Evolutionary conservation across 352 stramenopile genomes (phyloP), one percentile per base, ranked within the genome.

Genomic region (Phytophthora parvispora): DNA sequence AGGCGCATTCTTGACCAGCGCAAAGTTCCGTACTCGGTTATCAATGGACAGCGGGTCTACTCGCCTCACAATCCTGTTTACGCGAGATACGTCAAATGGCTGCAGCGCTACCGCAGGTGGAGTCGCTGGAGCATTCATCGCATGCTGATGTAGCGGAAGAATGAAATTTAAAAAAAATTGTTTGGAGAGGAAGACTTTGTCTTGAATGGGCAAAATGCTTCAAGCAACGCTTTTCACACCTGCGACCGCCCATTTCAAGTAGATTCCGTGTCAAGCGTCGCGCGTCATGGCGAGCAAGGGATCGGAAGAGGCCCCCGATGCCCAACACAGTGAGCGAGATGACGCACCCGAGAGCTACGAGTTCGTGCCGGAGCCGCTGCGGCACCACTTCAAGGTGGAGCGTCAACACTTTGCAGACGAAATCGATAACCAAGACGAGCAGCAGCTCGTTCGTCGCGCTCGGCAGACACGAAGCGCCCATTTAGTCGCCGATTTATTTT

Each of bases 341-440:
- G 51, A 55, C 28, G 20, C 27, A 15, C 7, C 32, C 18, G 73
- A 81, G 22, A 51, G 40, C 15, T 89, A 87, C 18, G 59, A 62
- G 16, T 92, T 89, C 50, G 34, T 92, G 0, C 78, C 77, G 1
- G 64, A 48, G 18, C 52, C 72, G 15, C 69, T 90, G 9, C 82
- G 79, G 12, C 84, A 87, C 50, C 72, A 93, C 61, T 92, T 95
- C 45, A 77, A 78, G n/a, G 59, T 43, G 28, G 45, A 72, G 25
- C 10, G 45, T 10, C 48, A 58, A 1, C 27, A 49, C 31, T 24
- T 51, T 18, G 31, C 64, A 16, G 57, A 70, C 15, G 59, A 71
- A 31, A 49, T 74, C 15, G 47, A 58, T 9, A 54, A 48, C 24
- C 52, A 43, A 29, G 9, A 40, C 24, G 56, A 72, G 2, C 61